Percentiles rank a stretch among this genome's conserved stretches.
Evolutionary conservation across 2,329 filamentous ascomycete species (phyloP).

Genomic region (Aureobasidium namibiae): DNA sequence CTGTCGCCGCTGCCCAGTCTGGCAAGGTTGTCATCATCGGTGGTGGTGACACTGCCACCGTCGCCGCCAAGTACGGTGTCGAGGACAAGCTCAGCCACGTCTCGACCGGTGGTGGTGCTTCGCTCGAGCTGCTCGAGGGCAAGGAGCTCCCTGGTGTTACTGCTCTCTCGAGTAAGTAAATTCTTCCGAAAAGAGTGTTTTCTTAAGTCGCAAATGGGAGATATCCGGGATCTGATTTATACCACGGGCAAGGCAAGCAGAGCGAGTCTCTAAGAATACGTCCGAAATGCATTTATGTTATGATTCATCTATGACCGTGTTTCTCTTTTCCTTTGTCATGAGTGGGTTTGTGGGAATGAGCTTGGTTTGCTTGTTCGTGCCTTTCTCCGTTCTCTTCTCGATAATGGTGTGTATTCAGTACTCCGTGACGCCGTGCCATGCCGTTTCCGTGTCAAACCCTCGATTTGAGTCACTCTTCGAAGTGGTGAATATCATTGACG

Average conservation of each 20-base stretch:
- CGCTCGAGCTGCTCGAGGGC: constrained; percentile 91
- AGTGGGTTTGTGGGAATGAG: background rate
- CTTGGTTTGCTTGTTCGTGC: background rate
- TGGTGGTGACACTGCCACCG: constrained; percentile 94
- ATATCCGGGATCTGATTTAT: constrained; percentile 12
- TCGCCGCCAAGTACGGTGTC: constrained; percentile 91
- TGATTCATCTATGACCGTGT: background rate
- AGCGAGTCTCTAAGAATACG: constrained; percentile 12
- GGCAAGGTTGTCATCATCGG: constrained; percentile 98
- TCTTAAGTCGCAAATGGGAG: constrained; percentile 4
- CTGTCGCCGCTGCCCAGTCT: constrained; percentile 67
- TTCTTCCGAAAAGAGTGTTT: background rate
- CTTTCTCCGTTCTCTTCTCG: background rate
- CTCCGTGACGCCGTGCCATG: constrained; percentile 37
- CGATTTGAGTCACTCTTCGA: background rate
- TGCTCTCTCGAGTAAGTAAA: constrained; percentile 72
- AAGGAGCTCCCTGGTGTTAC: constrained; percentile 93
- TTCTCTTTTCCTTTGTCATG: background rate
- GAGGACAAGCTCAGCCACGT: constrained; percentile 98
- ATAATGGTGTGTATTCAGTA: background rate
- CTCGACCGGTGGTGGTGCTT: constrained; percentile 91
- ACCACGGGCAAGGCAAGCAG: constrained; percentile 12
- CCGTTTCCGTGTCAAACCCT: background rate
- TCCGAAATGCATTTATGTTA: constrained; percentile 13
- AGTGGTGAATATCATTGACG: background rate